phyloP scores from a whole-genome alignment of 75 land plant species.

The Cupressus sempervirens region DNA sequence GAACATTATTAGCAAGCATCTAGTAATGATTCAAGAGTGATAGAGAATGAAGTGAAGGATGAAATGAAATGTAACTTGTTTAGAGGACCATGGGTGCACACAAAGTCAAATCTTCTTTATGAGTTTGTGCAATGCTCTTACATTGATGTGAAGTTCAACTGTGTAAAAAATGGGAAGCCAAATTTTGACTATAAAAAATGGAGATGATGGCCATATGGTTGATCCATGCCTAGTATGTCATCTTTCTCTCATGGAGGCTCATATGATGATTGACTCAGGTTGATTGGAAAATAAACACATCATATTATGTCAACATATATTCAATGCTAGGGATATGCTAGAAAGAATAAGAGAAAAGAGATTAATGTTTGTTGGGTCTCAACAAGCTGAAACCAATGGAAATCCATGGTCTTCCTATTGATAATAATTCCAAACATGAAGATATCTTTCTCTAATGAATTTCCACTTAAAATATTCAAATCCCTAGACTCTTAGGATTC shows the following conservation, averaged over 20 bases:
- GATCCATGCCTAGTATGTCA: conserved; percentile 7
- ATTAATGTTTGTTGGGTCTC: conserved; percentile 17
- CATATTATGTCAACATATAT: neutral
- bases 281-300: too few relatives aligned
- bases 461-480: conserved; percentile 4
- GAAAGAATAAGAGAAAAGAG: conserved; percentile 22
- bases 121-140: conserved; percentile 41
- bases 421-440: conserved; percentile 24
- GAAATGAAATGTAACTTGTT: conserved; percentile 44
- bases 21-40: too few relatives aligned
- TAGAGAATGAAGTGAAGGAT: conserved; percentile 1
- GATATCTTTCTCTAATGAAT: conserved; percentile 11
- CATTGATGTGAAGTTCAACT: conserved; percentile 37
- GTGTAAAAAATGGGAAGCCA: conserved; percentile 20
- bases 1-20: too few relatives aligned
- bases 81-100: conserved; percentile 50
- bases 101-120: conserved; percentile 45
- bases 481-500: conserved; percentile 43
- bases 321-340: conserved; percentile 27
- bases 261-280: too few relatives aligned
- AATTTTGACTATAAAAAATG: conserved; percentile 15
- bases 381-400: conserved; percentile 34
- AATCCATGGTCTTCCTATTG: conserved; percentile 32
- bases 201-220: too few relatives aligned
- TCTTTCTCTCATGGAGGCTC: too few relatives aligned